phyloP scores from a whole-genome alignment of 352 stramenopile species.

The Phytophthora melonis region DNA sequence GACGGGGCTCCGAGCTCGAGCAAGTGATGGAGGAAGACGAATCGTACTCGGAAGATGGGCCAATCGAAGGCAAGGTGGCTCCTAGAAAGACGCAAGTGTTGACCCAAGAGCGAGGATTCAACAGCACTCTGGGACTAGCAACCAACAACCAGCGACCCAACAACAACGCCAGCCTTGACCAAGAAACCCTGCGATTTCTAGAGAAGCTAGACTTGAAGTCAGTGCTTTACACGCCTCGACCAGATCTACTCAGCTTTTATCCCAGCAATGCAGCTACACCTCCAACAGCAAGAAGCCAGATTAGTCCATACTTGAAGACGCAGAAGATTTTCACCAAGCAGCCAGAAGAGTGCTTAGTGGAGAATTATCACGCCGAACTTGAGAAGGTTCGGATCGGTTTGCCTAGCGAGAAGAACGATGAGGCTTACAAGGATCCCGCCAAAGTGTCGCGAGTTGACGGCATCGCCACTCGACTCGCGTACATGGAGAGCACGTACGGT shows the following conservation, averaged over 20 bases:
- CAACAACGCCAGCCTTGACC: conserved; percentile 40
- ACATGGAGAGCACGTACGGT: conserved; percentile 77
- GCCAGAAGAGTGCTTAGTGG: not conserved
- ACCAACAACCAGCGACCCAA: conserved; percentile 10
- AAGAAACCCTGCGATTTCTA: conserved; percentile 64
- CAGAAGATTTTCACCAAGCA: not conserved
- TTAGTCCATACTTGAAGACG: conserved; percentile 8
- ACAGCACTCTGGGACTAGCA: conserved; percentile 9
- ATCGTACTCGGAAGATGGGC: conserved; percentile 27
- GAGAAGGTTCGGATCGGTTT: not conserved
- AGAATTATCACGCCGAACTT: not conserved
- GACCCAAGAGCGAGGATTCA: conserved; percentile 4
- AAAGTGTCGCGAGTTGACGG: conserved; percentile 7
- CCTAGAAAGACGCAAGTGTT: conserved; percentile 6
- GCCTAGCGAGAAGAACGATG: conserved; percentile 7
- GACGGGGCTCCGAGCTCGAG: conserved; percentile 21
- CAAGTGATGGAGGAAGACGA: conserved; percentile 38
- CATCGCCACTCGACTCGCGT: conserved; percentile 43
- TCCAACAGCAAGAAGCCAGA: conserved; percentile 1
- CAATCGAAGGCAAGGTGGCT: conserved; percentile 12
- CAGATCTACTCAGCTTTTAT: conserved; percentile 62
- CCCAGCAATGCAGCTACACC: conserved; percentile 7
- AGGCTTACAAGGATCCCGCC: not conserved
- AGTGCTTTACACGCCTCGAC: conserved; percentile 66
- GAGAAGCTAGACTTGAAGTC: conserved; percentile 71